These are phyloP conservation scores for Pyrenophora teres DNA, from an alignment of 2,329 filamentous ascomycete genomes.

Conservation along the genomic window DNA sequence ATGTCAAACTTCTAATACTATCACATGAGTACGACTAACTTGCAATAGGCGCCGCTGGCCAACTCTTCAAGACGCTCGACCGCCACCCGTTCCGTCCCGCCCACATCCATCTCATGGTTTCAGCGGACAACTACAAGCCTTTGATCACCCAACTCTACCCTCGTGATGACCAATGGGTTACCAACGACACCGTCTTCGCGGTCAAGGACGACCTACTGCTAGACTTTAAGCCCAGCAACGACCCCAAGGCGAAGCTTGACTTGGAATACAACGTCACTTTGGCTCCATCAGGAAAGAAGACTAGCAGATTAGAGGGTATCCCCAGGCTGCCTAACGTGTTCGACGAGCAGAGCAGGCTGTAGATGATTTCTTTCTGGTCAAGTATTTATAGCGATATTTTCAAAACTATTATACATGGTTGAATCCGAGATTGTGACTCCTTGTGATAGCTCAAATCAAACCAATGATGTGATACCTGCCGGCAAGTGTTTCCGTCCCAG, in stretches of 20 bases:
- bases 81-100: constrained; percentile 65
- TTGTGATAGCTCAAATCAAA: background rate
- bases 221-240: constrained; percentile 59
- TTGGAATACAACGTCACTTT: constrained; percentile 66
- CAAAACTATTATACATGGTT: background rate
- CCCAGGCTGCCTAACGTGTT: constrained; percentile 37
- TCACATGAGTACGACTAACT: constrained; percentile 2
- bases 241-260: constrained; percentile 61
- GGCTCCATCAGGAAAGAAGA: constrained; percentile 49
- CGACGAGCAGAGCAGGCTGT: constrained; percentile 33
- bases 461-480: background rate
- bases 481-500: constrained; percentile 9
- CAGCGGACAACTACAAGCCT: constrained; percentile 60
- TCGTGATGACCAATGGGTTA: constrained; percentile 61
- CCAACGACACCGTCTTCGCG: constrained; percentile 64
- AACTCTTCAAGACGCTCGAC: constrained; percentile 59
- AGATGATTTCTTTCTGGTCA: constrained; percentile 14
- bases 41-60: constrained; percentile 54
- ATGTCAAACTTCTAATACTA: constrained; percentile 6
- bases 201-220: constrained; percentile 66
- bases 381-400: constrained; percentile 19
- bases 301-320: constrained; percentile 38
- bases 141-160: constrained; percentile 65
- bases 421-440: background rate
- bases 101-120: constrained; percentile 64